phyloP scores from a whole-genome alignment of 1,284 basidiomycete species.

The Leccinum brunneo-olivaceum region DNA sequence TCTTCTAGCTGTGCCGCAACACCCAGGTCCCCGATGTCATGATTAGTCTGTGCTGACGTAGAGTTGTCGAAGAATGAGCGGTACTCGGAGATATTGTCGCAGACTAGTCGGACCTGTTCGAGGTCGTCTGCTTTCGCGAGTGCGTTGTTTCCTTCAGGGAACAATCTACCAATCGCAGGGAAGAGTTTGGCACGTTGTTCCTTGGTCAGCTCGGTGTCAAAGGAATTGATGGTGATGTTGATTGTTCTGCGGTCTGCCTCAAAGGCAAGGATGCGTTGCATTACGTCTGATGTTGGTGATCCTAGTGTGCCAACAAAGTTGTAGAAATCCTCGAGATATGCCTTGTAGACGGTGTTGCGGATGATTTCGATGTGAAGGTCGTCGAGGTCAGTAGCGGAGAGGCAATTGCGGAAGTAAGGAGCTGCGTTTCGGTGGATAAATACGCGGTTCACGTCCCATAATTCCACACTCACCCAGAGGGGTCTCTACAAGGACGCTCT shows the following conservation, averaged over 20 bases:
- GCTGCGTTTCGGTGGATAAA: conserved; percentile 45
- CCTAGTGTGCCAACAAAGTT: conserved; percentile 76
- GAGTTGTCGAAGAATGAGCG: conserved; percentile 80
- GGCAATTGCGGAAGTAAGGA: conserved; percentile 94
- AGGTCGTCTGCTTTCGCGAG: conserved; percentile 94
- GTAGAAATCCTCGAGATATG: conserved; percentile 98
- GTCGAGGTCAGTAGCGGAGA: conserved; percentile 93
- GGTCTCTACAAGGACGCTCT: conserved; percentile 95
- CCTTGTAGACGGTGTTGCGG: conserved; percentile 99
- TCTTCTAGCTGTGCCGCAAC: conserved; percentile 79
- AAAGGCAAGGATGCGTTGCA: conserved; percentile 87
- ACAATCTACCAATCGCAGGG: conserved; percentile 89
- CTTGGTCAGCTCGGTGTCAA: conserved; percentile 91
- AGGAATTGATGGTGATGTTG: conserved; percentile 99
- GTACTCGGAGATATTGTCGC: conserved; percentile 89
- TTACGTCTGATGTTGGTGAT: conserved; percentile 81
- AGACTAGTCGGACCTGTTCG: conserved; percentile 85
- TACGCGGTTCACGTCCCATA: neutral
- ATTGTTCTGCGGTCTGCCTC: conserved; percentile 96
- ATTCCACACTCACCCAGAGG: conserved; percentile 70
- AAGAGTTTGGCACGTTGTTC: conserved; percentile 95
- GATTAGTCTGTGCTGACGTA: conserved; percentile 31
- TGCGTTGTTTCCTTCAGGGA: conserved; percentile 92
- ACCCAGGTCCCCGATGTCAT: conserved; percentile 44
- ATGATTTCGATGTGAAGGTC: conserved; percentile 99